These are phyloP conservation scores for Hypoxylon fuscum DNA, from an alignment of 495 filamentous ascomycete genomes.

Conservation along the genomic window DNA sequence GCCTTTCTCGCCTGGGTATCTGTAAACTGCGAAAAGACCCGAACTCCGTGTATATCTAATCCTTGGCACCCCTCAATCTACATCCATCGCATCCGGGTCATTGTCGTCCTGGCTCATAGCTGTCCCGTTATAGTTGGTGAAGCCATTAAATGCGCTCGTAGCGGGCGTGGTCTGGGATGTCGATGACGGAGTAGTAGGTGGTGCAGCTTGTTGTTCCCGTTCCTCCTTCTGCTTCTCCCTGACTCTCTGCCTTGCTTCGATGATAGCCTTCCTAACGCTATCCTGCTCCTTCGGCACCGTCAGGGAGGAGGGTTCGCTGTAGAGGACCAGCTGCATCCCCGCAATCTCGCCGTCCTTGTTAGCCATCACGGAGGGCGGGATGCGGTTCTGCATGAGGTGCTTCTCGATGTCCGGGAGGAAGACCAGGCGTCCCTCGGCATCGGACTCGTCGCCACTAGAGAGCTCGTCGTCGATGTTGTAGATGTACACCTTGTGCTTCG, in stretches of 20 bases:
- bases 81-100: conserved; percentile 77
- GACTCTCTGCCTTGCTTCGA: conserved; percentile 78
- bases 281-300: conserved; percentile 80
- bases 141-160: conserved; percentile 20
- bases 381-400: conserved; percentile 67
- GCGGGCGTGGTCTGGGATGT: background rate
- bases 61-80: conserved; percentile 58
- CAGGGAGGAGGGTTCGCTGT: conserved; percentile 78
- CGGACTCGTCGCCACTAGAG: conserved; percentile 57
- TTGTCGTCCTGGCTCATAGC: conserved; percentile 30
- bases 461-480: conserved; percentile 90
- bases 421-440: conserved; percentile 64
- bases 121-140: conserved; percentile 3
- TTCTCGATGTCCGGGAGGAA: conserved; percentile 88
- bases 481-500: conserved; percentile 87
- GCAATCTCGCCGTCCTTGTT: conserved; percentile 57
- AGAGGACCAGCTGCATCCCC: conserved; percentile 79
- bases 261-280: conserved; percentile 83
- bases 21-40: conserved; percentile 26
- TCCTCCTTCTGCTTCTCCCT: conserved; percentile 55
- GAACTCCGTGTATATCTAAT: conserved; percentile 26
- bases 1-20: conserved; percentile 35
- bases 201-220: conserved; percentile 7
- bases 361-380: conserved; percentile 72
- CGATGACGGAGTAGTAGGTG: background rate